Conservation (phyloP, 805 yeast genomes). For the Lipomyces sp. region DNA sequence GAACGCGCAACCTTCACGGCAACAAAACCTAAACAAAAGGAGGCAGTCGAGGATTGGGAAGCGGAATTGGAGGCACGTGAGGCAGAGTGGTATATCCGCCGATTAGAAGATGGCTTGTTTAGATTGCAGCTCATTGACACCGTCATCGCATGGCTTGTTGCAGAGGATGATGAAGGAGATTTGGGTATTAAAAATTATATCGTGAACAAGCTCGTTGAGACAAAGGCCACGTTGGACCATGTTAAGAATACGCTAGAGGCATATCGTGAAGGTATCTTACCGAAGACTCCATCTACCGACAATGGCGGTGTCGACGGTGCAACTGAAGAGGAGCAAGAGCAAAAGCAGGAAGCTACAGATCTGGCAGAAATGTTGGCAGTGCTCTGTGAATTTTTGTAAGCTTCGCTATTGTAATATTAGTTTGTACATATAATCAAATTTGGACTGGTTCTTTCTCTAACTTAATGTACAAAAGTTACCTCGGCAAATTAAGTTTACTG, state of each 20-base stretch:
- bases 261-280: constrained; percentile 24
- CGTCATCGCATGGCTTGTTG: constrained; percentile 37
- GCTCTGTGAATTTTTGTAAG: constrained; percentile 29
- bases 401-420: not conserved
- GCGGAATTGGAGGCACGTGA: constrained; percentile 28
- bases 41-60: constrained; percentile 24
- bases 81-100: constrained; percentile 35
- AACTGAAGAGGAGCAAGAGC: constrained; percentile 28
- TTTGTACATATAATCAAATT: not conserved
- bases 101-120: constrained; percentile 34
- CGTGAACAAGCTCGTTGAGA: not conserved
- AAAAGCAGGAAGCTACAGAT: constrained; percentile 29
- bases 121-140: constrained; percentile 33
- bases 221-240: constrained; percentile 9
- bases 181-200: constrained; percentile 24
- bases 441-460: not conserved
- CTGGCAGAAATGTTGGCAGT: constrained; percentile 33
- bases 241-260: constrained; percentile 23
- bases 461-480: not conserved
- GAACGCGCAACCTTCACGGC: constrained; percentile 27
- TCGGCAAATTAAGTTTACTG: not conserved
- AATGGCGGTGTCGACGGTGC: constrained; percentile 18
- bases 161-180: constrained; percentile 36
- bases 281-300: constrained; percentile 29
- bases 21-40: constrained; percentile 17